Percentiles rank a stretch among this genome's conserved stretches.
Conservation (phyloP, 108 stramenopile genomes). For the Cyclotella cryptica region DNA sequence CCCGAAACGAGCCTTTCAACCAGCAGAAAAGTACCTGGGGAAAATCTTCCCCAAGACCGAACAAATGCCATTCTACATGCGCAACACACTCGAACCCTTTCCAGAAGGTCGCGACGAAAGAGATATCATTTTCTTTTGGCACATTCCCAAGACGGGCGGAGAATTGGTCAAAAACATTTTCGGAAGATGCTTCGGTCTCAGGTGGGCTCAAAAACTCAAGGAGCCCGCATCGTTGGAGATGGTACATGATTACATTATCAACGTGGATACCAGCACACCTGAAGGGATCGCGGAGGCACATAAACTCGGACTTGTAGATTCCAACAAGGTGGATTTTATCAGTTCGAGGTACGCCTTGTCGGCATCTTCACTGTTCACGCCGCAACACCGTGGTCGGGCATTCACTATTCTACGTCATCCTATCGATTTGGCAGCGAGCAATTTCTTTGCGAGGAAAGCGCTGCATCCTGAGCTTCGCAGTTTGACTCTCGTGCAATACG, state of each 20-base stretch:
- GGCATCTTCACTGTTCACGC: conserved; percentile 39
- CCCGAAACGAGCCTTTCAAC: background rate
- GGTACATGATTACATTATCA: conserved; percentile 16
- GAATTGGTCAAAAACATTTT: conserved; percentile 24
- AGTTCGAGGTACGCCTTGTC: conserved; percentile 26
- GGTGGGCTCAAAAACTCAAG: conserved; percentile 19
- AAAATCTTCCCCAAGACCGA: conserved; percentile 18
- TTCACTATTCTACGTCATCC: conserved; percentile 54
- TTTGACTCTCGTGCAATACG: conserved; percentile 13
- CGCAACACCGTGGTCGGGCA: conserved; percentile 32
- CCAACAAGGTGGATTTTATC: conserved; percentile 42
- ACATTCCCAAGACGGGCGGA: conserved; percentile 26
- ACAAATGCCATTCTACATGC: conserved; percentile 17
- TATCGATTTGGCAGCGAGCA: conserved; percentile 37
- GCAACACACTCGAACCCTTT: conserved; percentile 16
- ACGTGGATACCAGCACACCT: conserved; percentile 18
- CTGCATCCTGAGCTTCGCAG: no score
- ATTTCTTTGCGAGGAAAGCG: conserved; percentile 22
- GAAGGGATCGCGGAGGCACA: conserved; percentile 21
- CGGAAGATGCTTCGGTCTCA: conserved; percentile 15
- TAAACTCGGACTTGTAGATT: conserved; percentile 21
- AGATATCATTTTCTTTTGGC: conserved; percentile 31
- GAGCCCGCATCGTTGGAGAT: conserved; percentile 13
- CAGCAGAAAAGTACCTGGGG: conserved; percentile 4
- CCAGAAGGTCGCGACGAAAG: background rate